Base-by-base conservation (phyloP, 371 early-diverging fungal genomes). In the Coemansia sp. region DNA sequence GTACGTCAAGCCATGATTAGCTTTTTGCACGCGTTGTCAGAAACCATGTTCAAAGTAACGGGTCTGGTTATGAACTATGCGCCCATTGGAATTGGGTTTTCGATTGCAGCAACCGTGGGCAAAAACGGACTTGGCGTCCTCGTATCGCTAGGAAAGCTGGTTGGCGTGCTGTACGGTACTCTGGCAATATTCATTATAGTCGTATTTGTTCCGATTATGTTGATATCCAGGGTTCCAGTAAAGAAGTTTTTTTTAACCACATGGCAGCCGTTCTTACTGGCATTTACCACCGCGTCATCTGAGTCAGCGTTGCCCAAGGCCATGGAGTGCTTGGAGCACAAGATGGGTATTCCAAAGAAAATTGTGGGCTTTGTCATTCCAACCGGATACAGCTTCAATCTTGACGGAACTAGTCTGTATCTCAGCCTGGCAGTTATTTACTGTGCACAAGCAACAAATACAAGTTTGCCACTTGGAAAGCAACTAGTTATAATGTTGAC, bases 251-350 rank as follows among this genome's bases (percentile, higher is more conserved):
- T 50, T 21, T 10, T 50, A 50, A 18, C 50, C 21, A 21, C 21
- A 21, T 50, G 50, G 21, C 50, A n/a, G 21, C 50, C 50, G 21
- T 50, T 50, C 10, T 21, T 50, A 22, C 21, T 50, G 21, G 50
- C 50, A 21, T 50, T 50, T 50, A 50, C 50, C 10, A 50, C 50
- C 21, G 50, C 50, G 10, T 50, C 50, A 18, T 50, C 50, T 7
- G 50, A 50, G 8, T 50, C 50, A 18, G 50, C 50, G 3, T 8
- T 50, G 21, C 50, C 50, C n/a, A 50, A 21, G 50, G 50, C 50
- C 21, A 50, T 50, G 50, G 50, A 50, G 10, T 50, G 50, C 50
- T 50, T 50, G 50, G 50, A 50, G 50, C 50, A 50, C 21, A 50
- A n/a, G 3, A 50, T 50, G 50, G 50, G 21, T 18, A 50, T 50